Evolutionary conservation across 495 filamentous ascomycete genomes (phyloP).

Genomic region (Glutinoglossum americanum): DNA sequence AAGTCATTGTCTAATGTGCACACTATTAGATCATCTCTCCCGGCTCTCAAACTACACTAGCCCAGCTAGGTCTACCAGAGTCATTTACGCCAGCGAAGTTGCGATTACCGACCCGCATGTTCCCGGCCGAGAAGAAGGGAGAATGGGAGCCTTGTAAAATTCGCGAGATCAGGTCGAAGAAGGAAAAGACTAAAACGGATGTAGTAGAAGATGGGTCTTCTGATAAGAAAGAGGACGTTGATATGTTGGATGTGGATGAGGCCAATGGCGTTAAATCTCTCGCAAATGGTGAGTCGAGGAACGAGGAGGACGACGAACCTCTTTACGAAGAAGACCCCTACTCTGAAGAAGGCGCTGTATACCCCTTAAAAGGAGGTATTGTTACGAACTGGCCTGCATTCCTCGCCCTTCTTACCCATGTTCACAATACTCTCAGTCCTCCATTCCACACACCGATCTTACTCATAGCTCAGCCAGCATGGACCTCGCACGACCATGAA

Average conservation of each 20-base stretch:
- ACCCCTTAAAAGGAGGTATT: slow-evolving; percentile 62
- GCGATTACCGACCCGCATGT: slow-evolving; percentile 83
- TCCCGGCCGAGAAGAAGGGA: slow-evolving; percentile 53
- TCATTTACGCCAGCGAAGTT: slow-evolving; percentile 67
- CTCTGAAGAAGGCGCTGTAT: slow-evolving; percentile 73
- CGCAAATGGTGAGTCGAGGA: slow-evolving; percentile 1
- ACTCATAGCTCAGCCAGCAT: slow-evolving; percentile 65
- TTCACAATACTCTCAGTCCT: slow-evolving; percentile 68
- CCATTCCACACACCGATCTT: slow-evolving; percentile 88
- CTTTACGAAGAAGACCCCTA: slow-evolving; percentile 68
- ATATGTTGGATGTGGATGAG: slow-evolving; percentile 22
- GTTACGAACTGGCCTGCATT: slow-evolving; percentile 81
- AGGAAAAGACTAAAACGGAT: not conserved
- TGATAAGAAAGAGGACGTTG: slow-evolving; percentile 23
- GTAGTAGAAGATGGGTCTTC: not conserved
- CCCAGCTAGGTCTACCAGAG: slow-evolving; percentile 81
- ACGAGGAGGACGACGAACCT: slow-evolving; percentile 24
- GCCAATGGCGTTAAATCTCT: slow-evolving; percentile 6
- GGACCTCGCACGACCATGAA: slow-evolving; percentile 68
- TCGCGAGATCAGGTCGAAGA: slow-evolving; percentile 28
- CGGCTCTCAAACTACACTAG: slow-evolving; percentile 80
- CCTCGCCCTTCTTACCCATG: slow-evolving; percentile 69
- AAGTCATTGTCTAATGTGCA: not conserved
- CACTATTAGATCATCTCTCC: slow-evolving; percentile 64
- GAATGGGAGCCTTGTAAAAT: slow-evolving; percentile 74